Conservation (phyloP, 2,329 filamentous ascomycete genomes). For the Penicillium rolfsii region DNA sequence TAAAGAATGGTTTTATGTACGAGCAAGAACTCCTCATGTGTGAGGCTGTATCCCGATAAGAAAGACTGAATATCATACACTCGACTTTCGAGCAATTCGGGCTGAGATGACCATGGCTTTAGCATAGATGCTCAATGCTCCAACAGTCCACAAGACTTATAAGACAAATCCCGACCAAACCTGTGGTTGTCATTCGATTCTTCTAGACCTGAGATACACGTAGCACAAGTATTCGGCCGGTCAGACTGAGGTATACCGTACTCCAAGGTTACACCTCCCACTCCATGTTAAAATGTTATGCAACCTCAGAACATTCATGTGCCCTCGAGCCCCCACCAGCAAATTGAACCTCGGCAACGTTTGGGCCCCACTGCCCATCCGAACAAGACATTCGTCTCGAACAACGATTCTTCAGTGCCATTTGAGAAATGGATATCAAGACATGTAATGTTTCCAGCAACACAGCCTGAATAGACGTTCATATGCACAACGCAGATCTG, state of each 20-base stretch:
- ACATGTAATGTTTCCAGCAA: not conserved
- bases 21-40: not conserved
- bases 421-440: not conserved
- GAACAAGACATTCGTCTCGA: not conserved
- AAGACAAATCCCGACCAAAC: too few relatives aligned
- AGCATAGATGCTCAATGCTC: too few relatives aligned
- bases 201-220: too few relatives aligned
- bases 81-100: not conserved
- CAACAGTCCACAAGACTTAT: too few relatives aligned
- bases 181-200: too few relatives aligned
- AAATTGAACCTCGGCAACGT: conserved; percentile 3
- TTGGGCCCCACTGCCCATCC: not conserved
- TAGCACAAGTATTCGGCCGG: too few relatives aligned
- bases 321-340: not conserved
- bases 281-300: not conserved
- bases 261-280: too few relatives aligned
- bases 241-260: too few relatives aligned
- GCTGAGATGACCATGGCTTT: too few relatives aligned
- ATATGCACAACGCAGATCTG: not conserved
- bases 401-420: too few relatives aligned
- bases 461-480: not conserved
- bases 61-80: not conserved
- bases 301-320: not conserved
- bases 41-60: not conserved
- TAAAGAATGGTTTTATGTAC: not conserved